Percentiles rank a stretch among this genome's conserved stretches.
Evolutionary conservation across 257 asterid genomes (phyloP).

Genomic region (Solanum medicagineum): DNA sequence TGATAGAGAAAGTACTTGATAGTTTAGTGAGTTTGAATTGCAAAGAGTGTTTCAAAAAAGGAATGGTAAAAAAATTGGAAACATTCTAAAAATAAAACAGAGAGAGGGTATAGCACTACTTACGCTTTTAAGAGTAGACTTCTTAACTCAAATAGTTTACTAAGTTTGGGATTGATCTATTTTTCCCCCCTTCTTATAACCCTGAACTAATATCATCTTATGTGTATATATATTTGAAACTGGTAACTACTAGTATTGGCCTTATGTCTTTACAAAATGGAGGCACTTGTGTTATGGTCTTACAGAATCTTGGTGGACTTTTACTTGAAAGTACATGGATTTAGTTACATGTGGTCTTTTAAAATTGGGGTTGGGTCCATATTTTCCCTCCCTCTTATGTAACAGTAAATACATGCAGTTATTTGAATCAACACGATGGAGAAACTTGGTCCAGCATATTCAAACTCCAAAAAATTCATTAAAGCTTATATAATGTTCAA

Average conservation of each 20-base stretch:
- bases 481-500: not conserved
- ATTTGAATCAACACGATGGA: not conserved
- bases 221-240: not conserved
- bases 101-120: not conserved
- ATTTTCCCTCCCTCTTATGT: not conserved
- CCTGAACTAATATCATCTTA: not conserved
- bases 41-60: not conserved
- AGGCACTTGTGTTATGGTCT: not conserved
- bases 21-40: not conserved
- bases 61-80: not conserved
- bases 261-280: not conserved
- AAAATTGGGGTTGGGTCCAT: not conserved
- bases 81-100: not conserved
- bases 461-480: not conserved
- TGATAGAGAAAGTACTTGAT: not conserved
- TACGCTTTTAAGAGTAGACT: not conserved
- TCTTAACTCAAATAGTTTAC: not conserved
- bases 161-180: not conserved
- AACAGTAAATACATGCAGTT: not conserved
- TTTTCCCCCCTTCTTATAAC: not conserved
- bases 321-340: not conserved
- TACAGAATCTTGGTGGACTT: not conserved
- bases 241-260: not conserved
- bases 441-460: not conserved
- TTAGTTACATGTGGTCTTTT: not conserved